Conservation (phyloP, 108 stramenopile species). For the Skeletonema tropicum region DNA sequence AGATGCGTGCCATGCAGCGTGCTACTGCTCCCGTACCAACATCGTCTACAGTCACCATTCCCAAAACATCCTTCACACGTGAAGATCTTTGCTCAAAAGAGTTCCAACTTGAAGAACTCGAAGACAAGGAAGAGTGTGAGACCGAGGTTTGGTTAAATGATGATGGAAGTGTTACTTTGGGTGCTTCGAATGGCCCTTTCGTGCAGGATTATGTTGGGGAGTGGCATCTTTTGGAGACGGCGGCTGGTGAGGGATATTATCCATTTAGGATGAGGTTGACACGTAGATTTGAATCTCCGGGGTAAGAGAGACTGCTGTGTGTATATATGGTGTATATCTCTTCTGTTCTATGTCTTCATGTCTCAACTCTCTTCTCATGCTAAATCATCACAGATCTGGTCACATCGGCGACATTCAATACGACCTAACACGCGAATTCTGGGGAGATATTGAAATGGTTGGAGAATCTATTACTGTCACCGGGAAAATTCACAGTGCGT, state of each 20-base stretch:
- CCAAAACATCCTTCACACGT: background rate
- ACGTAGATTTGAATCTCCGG: conserved; percentile 33
- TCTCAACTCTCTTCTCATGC: background rate
- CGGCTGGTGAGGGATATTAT: conserved; percentile 28
- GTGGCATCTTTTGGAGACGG: conserved; percentile 43
- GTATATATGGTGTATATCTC: background rate
- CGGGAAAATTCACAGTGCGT: conserved; percentile 50
- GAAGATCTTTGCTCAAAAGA: conserved; percentile 41
- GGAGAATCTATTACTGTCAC: conserved; percentile 57
- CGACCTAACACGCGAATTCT: conserved; percentile 54
- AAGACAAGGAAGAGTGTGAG: conserved; percentile 48
- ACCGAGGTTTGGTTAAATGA: conserved; percentile 44
- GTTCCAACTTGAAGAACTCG: conserved; percentile 55
- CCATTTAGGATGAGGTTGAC: conserved; percentile 52
- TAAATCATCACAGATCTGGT: conserved; percentile 16
- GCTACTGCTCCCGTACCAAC: background rate
- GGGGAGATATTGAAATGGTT: conserved; percentile 62
- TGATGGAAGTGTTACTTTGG: conserved; percentile 41
- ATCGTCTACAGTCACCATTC: background rate
- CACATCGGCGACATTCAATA: conserved; percentile 69
- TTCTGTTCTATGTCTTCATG: too few species aligned
- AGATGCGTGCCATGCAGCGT: background rate
- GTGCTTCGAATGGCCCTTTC: conserved; percentile 39
- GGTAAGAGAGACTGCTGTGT: conserved; percentile 20
- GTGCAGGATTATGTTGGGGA: conserved; percentile 25